Evolutionary conservation across 805 yeast genomes (phyloP).

Genomic region (Lipomyces spencermartinsiae): DNA sequence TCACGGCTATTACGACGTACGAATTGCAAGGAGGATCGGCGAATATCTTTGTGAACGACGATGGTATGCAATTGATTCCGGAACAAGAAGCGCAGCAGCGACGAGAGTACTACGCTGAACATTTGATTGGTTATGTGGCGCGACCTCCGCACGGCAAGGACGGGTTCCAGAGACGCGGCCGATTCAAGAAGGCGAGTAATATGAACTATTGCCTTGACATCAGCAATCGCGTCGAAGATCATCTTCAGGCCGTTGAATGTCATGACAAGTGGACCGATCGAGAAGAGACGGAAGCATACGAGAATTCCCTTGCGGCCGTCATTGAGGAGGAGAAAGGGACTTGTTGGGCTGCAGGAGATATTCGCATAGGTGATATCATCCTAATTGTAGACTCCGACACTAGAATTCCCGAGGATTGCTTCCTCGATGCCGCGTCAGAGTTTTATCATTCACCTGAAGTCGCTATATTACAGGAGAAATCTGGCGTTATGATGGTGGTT

Average conservation of each 20-base stretch:
- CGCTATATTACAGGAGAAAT: slow-evolving; percentile 17
- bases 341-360: slow-evolving; percentile 23
- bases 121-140: slow-evolving; percentile 22
- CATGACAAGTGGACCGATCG: slow-evolving; percentile 18
- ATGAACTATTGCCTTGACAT: slow-evolving; percentile 20
- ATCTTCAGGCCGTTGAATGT: slow-evolving; percentile 9
- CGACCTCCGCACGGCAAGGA: slow-evolving; percentile 27
- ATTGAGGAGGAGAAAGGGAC: slow-evolving; percentile 5
- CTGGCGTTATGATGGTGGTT: slow-evolving; percentile 28
- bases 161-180: slow-evolving; percentile 21
- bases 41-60: slow-evolving; percentile 22
- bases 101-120: slow-evolving; percentile 17
- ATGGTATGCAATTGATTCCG: slow-evolving; percentile 23
- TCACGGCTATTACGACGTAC: slow-evolving; percentile 20
- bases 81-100: slow-evolving; percentile 16
- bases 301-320: slow-evolving; percentile 9
- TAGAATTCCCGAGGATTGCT: slow-evolving; percentile 24
- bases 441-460: slow-evolving; percentile 20
- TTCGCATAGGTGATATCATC: slow-evolving; percentile 22
- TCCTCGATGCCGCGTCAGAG: slow-evolving; percentile 27
- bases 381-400: slow-evolving; percentile 24
- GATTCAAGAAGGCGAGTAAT: slow-evolving; percentile 27
- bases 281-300: slow-evolving; percentile 14
- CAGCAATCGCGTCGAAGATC: slow-evolving; percentile 17
- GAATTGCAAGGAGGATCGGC: slow-evolving; percentile 29